Base-by-base conservation (phyloP, 192 early-diverging fungal species). In the Jimgerdemannia lactiflua region DNA sequence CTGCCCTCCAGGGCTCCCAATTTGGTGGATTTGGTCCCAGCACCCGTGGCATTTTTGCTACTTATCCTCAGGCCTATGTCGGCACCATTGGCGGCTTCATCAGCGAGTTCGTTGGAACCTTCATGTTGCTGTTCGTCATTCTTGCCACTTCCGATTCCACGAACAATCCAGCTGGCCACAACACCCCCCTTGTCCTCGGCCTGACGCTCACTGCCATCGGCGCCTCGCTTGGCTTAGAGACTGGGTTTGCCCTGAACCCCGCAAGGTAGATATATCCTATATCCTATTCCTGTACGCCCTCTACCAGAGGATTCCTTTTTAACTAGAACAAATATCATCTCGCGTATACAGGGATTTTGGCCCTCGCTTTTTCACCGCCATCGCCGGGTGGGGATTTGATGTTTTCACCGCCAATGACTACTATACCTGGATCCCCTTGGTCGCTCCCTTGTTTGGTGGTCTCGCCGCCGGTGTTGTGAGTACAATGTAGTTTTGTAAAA, bases 221-320 rank as follows among this genome's bases (percentile, higher is more conserved):
- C 39, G 86, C 83, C 75, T 90, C 88, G 44, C 85, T 90, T 29
- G 90, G 89, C 40, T 91, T 84, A 77, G 84, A 87, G 79, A 92
- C 91, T 29, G 89, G 90, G 54, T 91, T 89, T 65, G 89, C 88
- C 59, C 84, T 54, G 59, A 74, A 74, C 42, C 29, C 20, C 20
- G 42, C 42, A 4, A 9, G n/a, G n/a, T 70, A 19, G 4, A 17
- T 72, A 9, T 49, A 69, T 43, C 11, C 66, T n/a, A 14, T 54
- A n/a, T 43, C 19, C 93, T 69, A 94, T 93, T 77, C 91, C 90
- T 68, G 93, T 92, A 4, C 88, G 93, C 83, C 92, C 93, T 80
- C 85, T 93, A 79, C 92, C 91, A 41, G 91, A 91, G 14, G 89
- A 92, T 64, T 78, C 90, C 17, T 93, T 93, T 77, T 88, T 90